Evolutionary conservation across 352 stramenopile genomes (phyloP), one percentile per base, ranked within the genome.

Genomic region (Globisporangium parvum): DNA sequence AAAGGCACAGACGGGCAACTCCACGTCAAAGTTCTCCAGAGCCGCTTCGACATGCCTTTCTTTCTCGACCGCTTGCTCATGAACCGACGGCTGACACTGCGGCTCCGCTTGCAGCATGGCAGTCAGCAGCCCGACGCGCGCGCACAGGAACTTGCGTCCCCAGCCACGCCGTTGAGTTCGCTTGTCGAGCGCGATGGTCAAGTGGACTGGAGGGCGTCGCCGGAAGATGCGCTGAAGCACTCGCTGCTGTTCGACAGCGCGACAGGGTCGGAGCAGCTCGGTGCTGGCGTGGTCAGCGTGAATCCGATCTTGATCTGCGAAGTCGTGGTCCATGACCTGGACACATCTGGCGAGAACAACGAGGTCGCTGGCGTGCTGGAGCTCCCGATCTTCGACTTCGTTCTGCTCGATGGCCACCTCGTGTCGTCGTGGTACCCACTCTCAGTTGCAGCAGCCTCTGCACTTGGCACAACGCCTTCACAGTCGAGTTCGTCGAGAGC

Each of bases 331-430:
- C 26, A 37, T 20, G 47, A 59, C 23, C 12, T 11, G 4, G 47
- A 53, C 5, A 9, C 39, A n/a, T 2, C 20, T 3, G 20, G 6
- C 10, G 21, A 4, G 21, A 35, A 26, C 8, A 8, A 48, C 2
- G 20, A 58, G 8, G 28, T 48, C 2, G 3, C 74, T 1, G 73
- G 65, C 2, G 60, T 63, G 28, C 51, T 79, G 28, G 69, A 78
- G 21, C 49, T 80, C 23, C 73, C 70, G 8, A 53, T 84, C 12
- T 80, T 84, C 37, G 70, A 79, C 46, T 80, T 75, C 37, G 59
- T 84, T 8, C 41, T 84, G 6, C 55, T 70, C 24, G 69, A 77
- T 33, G 73, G 73, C 10, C 73, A 80, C 21, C 46, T 84, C 40
- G 47, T 47, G 10, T 60, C 56, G 0, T 61, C 55, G 12, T 79